Conservation (phyloP, 768 basidiomycete species). For the Pisolithus tinctorius region DNA sequence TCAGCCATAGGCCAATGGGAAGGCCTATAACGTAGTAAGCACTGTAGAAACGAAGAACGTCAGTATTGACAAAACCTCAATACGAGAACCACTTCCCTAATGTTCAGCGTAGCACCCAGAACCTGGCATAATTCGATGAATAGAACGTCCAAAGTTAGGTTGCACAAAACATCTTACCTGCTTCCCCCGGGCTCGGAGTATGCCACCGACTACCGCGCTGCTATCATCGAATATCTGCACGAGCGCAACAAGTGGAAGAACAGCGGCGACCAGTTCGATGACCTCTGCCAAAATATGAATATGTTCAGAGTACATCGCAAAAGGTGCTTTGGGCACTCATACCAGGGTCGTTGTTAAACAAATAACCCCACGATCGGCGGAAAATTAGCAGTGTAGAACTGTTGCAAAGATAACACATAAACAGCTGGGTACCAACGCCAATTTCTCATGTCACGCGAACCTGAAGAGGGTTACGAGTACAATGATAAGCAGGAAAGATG, state of each 20-base stretch:
- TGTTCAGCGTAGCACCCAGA: conserved; percentile 72
- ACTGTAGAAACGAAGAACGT: conserved; percentile 22
- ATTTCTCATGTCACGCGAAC: conserved; percentile 25
- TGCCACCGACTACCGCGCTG: conserved; percentile 63
- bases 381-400: conserved; percentile 54
- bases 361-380: conserved; percentile 59
- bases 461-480: conserved; percentile 54
- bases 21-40: conserved; percentile 81
- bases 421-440: neutral
- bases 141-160: neutral
- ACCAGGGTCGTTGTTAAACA: conserved; percentile 70
- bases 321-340: neutral
- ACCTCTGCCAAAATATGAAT: conserved; percentile 11
- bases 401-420: neutral
- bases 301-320: neutral
- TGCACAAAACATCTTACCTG: conserved; percentile 35
- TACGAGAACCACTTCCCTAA: conserved; percentile 37
- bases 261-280: conserved; percentile 40
- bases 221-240: conserved; percentile 83
- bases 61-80: conserved; percentile 1
- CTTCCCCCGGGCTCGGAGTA: conserved; percentile 78
- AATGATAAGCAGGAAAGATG: conserved; percentile 60
- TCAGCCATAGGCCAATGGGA: conserved; percentile 73
- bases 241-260: conserved; percentile 70
- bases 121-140: conserved; percentile 33